These are phyloP conservation scores for Beauveria rudraprayagi DNA, from an alignment of 2,329 filamentous ascomycete species.

Conservation along the genomic window DNA sequence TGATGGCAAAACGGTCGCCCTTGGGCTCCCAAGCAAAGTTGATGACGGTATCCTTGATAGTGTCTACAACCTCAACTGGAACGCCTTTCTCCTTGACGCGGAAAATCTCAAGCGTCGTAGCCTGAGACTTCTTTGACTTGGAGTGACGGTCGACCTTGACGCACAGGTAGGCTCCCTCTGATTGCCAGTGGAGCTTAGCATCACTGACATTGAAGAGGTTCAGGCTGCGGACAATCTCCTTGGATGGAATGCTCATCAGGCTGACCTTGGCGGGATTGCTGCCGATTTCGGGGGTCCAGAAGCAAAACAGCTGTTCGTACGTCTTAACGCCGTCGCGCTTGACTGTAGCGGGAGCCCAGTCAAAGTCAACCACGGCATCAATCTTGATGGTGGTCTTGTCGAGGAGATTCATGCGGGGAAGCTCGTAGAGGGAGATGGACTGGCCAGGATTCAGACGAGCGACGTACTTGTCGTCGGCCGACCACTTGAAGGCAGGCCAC, in stretches of 20 bases:
- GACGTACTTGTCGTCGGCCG: slow-evolving; percentile 92
- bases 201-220: slow-evolving; percentile 98
- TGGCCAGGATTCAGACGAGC: slow-evolving; percentile 82
- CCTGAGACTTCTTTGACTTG: slow-evolving; percentile 97
- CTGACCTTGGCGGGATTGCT: slow-evolving; percentile 97
- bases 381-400: slow-evolving; percentile 93
- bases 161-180: slow-evolving; percentile 84
- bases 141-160: slow-evolving; percentile 98
- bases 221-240: slow-evolving; percentile 85
- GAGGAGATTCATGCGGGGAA: slow-evolving; percentile 80
- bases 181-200: slow-evolving; percentile 98
- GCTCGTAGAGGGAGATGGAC: slow-evolving; percentile 85
- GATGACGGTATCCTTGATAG: slow-evolving; percentile 96
- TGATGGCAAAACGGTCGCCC: slow-evolving; percentile 93
- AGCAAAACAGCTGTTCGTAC: slow-evolving; percentile 94
- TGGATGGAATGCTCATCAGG: slow-evolving; percentile 91
- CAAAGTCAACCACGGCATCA: slow-evolving; percentile 93
- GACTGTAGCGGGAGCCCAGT: slow-evolving; percentile 84
- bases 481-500: slow-evolving; percentile 99
- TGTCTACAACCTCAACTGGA: slow-evolving; percentile 94
- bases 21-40: slow-evolving; percentile 99
- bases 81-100: slow-evolving; percentile 95
- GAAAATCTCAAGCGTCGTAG: slow-evolving; percentile 97
- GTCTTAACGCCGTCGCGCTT: slow-evolving; percentile 78
- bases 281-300: slow-evolving; percentile 97